Conservation (phyloP, 2,329 filamentous ascomycete genomes). For the Aspergillus costaricaensis region DNA sequence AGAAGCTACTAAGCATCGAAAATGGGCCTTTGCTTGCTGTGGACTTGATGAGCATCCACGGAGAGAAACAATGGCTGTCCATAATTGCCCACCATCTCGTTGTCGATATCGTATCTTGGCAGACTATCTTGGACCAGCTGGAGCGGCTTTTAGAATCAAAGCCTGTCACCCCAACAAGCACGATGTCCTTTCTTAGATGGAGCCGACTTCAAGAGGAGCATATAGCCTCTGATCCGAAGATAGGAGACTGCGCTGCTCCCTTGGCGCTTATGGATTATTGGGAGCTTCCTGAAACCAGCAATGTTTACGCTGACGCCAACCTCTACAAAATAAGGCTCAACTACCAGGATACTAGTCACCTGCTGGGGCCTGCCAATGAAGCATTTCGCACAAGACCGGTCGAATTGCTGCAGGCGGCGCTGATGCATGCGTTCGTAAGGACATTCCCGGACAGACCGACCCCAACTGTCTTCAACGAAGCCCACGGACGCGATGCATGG, state of each 20-base stretch:
- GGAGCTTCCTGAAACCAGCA: no score
- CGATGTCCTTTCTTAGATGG: not conserved
- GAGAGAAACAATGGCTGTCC: conserved; percentile 8
- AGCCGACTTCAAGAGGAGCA: no score
- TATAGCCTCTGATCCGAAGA: no score
- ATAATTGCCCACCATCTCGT: conserved; percentile 25
- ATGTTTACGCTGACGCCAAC: not conserved
- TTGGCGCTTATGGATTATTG: no score
- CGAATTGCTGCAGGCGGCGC: not conserved
- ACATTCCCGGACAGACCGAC: not conserved
- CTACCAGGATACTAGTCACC: not conserved
- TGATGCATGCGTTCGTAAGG: not conserved
- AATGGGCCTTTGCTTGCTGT: conserved; percentile 11
- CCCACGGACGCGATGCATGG: not conserved
- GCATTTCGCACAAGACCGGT: conserved; percentile 1
- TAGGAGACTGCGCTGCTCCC: no score
- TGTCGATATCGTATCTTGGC: conserved; percentile 12
- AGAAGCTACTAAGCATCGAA: conserved; percentile 2
- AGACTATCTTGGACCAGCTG: not conserved
- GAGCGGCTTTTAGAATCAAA: no score
- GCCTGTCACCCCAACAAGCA: not conserved
- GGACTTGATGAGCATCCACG: not conserved
- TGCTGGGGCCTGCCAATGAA: conserved; percentile 6
- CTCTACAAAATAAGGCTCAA: not conserved
- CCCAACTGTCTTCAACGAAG: not conserved